These are phyloP conservation scores for Hibiscus tridactylites DNA, from an alignment of 345 rosid species.

Conservation along the genomic window DNA sequence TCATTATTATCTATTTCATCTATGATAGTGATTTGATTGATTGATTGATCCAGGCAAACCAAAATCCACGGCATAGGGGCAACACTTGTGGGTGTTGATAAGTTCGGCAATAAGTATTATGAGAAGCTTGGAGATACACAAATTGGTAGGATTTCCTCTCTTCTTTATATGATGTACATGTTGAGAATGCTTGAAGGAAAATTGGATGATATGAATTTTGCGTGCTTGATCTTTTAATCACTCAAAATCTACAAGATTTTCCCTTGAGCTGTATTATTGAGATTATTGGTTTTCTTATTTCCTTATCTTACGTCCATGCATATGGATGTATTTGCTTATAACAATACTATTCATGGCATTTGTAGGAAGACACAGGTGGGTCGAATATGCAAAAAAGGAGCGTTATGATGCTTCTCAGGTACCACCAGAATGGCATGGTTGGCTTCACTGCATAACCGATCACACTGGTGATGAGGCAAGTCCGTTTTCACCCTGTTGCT, in stretches of 20 bases:
- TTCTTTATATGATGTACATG: neutral
- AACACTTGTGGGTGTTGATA: conserved; percentile 76
- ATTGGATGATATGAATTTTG: neutral
- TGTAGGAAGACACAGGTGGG: conserved; percentile 93
- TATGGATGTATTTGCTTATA: neutral
- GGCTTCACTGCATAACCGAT: conserved; percentile 92
- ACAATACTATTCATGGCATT: neutral
- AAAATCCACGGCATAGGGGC: conserved; percentile 89
- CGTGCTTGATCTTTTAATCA: neutral
- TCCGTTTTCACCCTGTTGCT: neutral
- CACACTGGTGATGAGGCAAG: conserved; percentile 93
- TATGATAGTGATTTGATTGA: neutral
- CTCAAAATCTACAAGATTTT: neutral
- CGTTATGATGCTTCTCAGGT: conserved; percentile 98
- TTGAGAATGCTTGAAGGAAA: neutral
- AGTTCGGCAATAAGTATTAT: conserved; percentile 84
- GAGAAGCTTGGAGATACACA: conserved; percentile 66
- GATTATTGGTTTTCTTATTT: neutral
- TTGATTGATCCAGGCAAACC: conserved; percentile 66
- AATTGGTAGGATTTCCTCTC: conserved; percentile 40
- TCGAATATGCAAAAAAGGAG: conserved; percentile 73
- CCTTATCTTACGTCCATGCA: neutral
- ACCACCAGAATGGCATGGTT: conserved; percentile 97
- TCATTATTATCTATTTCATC: neutral
- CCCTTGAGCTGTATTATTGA: conserved; percentile 1